Percentiles rank a stretch among this genome's conserved stretches.
Conservation (phyloP, 495 filamentous ascomycete species). For the Stereocaulon alpinum region DNA sequence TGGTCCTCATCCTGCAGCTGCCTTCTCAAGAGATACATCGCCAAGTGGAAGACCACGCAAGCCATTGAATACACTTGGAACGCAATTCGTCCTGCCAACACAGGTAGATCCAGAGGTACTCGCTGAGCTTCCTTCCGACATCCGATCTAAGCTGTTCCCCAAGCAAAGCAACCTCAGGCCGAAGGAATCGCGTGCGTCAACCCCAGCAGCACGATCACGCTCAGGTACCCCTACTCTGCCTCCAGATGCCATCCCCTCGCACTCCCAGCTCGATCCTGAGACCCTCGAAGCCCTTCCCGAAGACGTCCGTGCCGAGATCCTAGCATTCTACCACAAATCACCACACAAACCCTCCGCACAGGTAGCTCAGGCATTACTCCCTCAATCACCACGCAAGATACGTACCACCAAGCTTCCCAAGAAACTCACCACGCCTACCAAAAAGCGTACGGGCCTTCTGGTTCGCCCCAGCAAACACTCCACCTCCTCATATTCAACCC, state of each 20-base stretch:
- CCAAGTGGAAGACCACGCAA: slow-evolving; percentile 49
- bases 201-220: slow-evolving; percentile 28
- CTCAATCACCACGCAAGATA: slow-evolving; percentile 49
- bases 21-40: slow-evolving; percentile 38
- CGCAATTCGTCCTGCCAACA: slow-evolving; percentile 79
- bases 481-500: slow-evolving; percentile 32
- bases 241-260: slow-evolving; percentile 30
- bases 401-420: slow-evolving; percentile 35
- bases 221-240: slow-evolving; percentile 17
- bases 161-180: slow-evolving; percentile 31
- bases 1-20: slow-evolving; percentile 41
- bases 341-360: slow-evolving; percentile 27
- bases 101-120: slow-evolving; percentile 66
- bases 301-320: slow-evolving; percentile 70
- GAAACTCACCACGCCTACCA: slow-evolving; percentile 46
- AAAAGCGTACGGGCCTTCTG: slow-evolving; percentile 42
- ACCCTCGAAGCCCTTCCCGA: slow-evolving; percentile 68
- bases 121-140: slow-evolving; percentile 68
- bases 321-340: slow-evolving; percentile 50
- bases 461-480: slow-evolving; percentile 36
- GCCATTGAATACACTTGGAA: slow-evolving; percentile 67
- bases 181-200: slow-evolving; percentile 27
- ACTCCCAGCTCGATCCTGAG: slow-evolving; percentile 60
- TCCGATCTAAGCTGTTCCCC: slow-evolving; percentile 58
- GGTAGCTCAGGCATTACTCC: slow-evolving; percentile 36